These are phyloP conservation scores for Parathielavia appendiculata DNA, from an alignment of 495 filamentous ascomycete genomes.

Conservation along the genomic window DNA sequence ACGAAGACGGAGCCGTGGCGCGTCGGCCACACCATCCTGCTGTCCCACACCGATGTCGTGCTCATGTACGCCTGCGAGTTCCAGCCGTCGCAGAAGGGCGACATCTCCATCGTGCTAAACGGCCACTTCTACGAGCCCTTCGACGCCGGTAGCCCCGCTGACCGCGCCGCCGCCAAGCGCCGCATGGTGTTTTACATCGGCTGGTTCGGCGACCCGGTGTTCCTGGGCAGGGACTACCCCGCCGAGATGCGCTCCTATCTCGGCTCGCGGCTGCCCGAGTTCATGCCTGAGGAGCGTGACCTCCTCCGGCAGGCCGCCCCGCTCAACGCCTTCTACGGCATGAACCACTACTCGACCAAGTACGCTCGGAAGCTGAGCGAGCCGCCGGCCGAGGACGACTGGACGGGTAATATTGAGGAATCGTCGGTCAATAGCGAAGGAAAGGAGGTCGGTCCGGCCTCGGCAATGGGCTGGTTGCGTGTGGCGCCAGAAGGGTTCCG, in stretches of 20 bases:
- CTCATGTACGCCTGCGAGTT: conserved; percentile 52
- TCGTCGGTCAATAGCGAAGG: conserved; percentile 43
- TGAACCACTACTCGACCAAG: conserved; percentile 48
- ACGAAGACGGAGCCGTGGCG: conserved; percentile 20
- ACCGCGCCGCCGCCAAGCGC: conserved; percentile 48
- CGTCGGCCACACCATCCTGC: conserved; percentile 32
- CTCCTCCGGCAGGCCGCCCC: conserved; percentile 40
- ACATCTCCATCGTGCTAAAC: conserved; percentile 53
- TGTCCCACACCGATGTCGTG: conserved; percentile 49
- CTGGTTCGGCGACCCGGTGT: conserved; percentile 50
- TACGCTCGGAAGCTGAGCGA: conserved; percentile 39
- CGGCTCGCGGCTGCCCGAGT: conserved; percentile 41
- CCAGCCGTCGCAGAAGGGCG: conserved; percentile 38
- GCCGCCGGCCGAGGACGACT: conserved; percentile 40
- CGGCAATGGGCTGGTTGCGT: conserved; percentile 43
- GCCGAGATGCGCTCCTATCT: conserved; percentile 45
- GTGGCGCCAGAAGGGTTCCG: conserved; percentile 40
- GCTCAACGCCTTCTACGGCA: conserved; percentile 43
- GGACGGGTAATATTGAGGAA: conserved; percentile 43
- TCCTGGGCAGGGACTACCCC: conserved; percentile 40
- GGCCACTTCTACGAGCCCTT: conserved; percentile 55
- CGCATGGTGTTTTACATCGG: conserved; percentile 54
- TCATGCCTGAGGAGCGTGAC: conserved; percentile 39
- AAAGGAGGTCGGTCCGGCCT: conserved; percentile 42
- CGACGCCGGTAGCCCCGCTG: conserved; percentile 46